phyloP scores from a whole-genome alignment of 768 basidiomycete species.

The Tricholoma sp. region DNA sequence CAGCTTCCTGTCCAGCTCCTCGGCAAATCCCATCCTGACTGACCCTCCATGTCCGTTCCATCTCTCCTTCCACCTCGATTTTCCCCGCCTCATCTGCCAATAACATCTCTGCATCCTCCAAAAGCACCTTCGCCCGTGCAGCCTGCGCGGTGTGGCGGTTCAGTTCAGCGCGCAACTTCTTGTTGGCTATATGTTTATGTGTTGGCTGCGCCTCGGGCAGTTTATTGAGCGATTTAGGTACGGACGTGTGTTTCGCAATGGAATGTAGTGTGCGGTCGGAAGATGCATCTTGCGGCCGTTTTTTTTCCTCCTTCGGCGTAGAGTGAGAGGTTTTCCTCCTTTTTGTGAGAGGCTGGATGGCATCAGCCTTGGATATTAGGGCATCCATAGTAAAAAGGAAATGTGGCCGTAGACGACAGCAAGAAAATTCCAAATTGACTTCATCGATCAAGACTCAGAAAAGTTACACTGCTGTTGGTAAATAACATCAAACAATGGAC shows the following conservation, averaged over 20 bases:
- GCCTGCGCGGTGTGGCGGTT: slow-evolving; percentile 55
- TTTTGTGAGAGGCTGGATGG: slow-evolving; percentile 44
- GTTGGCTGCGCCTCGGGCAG: slow-evolving; percentile 41
- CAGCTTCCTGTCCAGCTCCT: slow-evolving; percentile 69
- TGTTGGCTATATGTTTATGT: slow-evolving; percentile 63
- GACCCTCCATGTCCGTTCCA: slow-evolving; percentile 90
- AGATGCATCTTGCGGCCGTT: slow-evolving; percentile 21
- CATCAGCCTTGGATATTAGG: slow-evolving; percentile 66
- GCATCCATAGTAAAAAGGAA: slow-evolving; percentile 50
- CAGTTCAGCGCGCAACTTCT: slow-evolving; percentile 70
- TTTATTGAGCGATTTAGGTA: slow-evolving; percentile 65
- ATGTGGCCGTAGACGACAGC: no score
- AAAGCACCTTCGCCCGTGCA: slow-evolving; percentile 55
- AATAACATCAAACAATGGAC: background rate
- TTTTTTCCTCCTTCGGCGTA: slow-evolving; percentile 4
- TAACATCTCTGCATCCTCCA: slow-evolving; percentile 72
- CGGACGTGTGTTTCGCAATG: slow-evolving; percentile 49
- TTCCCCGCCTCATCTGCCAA: slow-evolving; percentile 63
- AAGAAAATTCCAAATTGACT: no score
- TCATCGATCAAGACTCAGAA: no score
- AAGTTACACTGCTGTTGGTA: background rate
- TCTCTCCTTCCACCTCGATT: slow-evolving; percentile 69
- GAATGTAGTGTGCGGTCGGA: slow-evolving; percentile 53
- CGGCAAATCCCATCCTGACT: slow-evolving; percentile 72
- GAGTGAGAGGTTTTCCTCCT: slow-evolving; percentile 32